Evolutionary conservation across 768 basidiomycete species (phyloP).

Genomic region (Leucosporidium creatinivorum): DNA sequence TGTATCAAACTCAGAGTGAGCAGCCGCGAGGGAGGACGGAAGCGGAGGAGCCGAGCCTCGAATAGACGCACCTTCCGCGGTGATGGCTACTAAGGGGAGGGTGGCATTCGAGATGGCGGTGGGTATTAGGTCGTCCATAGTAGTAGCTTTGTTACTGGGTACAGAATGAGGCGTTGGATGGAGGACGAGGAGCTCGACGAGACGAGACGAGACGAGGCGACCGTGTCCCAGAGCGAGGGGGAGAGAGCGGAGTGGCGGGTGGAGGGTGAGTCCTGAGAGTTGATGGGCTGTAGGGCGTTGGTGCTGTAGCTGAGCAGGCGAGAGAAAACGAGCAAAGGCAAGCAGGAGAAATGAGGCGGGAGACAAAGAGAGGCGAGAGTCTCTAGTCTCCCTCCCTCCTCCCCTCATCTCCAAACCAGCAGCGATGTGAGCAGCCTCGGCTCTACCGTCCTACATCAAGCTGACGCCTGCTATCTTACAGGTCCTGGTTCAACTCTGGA

Average conservation of each 20-base stretch:
- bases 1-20: slow-evolving; percentile 3
- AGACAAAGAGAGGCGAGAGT: neutral
- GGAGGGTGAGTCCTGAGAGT: no score
- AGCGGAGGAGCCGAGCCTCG: neutral
- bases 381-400: neutral
- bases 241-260: no score
- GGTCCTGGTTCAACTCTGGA: neutral
- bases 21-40: neutral
- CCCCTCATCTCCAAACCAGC: no score
- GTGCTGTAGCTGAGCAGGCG: no score
- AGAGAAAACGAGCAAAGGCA: no score
- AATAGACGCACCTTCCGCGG: neutral
- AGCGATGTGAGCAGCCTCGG: no score
- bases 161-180: neutral
- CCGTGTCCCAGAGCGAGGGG: no score
- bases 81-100: neutral
- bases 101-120: neutral
- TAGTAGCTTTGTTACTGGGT: neutral
- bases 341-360: no score
- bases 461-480: neutral
- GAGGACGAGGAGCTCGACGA: neutral
- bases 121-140: neutral
- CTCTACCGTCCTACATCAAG: no score
- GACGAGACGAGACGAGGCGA: no score
- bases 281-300: no score